These are phyloP conservation scores for Trametes villosa DNA, from an alignment of 768 basidiomycete genomes.

Conservation along the genomic window DNA sequence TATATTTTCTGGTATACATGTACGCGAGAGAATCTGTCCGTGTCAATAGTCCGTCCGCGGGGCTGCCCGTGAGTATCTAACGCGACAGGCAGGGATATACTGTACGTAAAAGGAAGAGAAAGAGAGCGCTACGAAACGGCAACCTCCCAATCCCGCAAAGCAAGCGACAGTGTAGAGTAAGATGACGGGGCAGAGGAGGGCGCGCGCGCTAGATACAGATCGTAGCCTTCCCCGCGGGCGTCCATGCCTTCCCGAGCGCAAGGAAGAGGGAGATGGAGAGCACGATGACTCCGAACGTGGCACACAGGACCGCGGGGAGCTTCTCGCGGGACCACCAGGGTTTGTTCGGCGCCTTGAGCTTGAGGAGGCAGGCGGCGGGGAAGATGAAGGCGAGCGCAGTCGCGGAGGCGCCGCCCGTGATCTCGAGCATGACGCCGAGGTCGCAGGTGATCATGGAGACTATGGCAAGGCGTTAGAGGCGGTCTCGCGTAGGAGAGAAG, in stretches of 20 bases:
- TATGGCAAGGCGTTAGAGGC: slow-evolving; percentile 34
- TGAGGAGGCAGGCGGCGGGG: slow-evolving; percentile 85
- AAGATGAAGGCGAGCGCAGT: slow-evolving; percentile 94
- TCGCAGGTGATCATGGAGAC: slow-evolving; percentile 94
- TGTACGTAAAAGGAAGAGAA: neutral
- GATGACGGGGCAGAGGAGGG: neutral
- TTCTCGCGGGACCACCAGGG: slow-evolving; percentile 75
- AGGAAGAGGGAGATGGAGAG: slow-evolving; percentile 79
- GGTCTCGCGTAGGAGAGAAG: neutral
- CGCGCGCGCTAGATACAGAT: slow-evolving; percentile 63
- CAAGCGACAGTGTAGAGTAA: neutral
- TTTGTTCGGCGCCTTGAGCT: slow-evolving; percentile 57
- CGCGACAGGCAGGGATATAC: neutral
- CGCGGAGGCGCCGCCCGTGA: slow-evolving; percentile 95
- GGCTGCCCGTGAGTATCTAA: neutral
- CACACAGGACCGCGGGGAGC: slow-evolving; percentile 75
- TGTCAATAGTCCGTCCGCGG: slow-evolving; percentile 3
- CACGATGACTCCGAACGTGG: slow-evolving; percentile 73
- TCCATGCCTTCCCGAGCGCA: slow-evolving; percentile 81
- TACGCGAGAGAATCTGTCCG: slow-evolving; percentile 1
- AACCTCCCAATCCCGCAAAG: too few species aligned
- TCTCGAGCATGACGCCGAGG: slow-evolving; percentile 96
- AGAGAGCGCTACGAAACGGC: neutral
- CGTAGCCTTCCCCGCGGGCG: slow-evolving; percentile 67
- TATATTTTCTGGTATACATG: slow-evolving; percentile 13